Percentiles rank a stretch among this genome's conserved stretches.
phyloP scores from a whole-genome alignment of 306 rosid species.

The Corylus heterophylla region DNA sequence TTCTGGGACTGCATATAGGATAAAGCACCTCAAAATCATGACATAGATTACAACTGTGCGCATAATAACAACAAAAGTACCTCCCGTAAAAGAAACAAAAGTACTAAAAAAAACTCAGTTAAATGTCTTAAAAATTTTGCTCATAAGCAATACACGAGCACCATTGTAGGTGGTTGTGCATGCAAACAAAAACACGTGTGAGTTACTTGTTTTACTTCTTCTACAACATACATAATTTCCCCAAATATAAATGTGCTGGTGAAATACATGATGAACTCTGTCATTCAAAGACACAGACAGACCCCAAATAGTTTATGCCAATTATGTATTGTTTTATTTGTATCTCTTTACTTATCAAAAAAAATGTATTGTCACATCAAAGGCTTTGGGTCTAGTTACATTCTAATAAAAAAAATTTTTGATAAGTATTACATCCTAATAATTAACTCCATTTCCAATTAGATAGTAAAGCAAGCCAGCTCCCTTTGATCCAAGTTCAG shows the following conservation, averaged over 20 bases:
- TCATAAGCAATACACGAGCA: neutral
- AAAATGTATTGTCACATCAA: neutral
- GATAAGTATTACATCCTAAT: neutral
- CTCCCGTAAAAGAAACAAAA: neutral
- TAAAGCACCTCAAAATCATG: constrained; percentile 35
- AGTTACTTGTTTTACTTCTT: neutral
- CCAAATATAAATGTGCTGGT: neutral
- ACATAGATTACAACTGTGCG: neutral
- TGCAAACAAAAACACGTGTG: neutral
- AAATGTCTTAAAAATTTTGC: neutral
- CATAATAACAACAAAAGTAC: neutral
- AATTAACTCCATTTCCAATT: neutral
- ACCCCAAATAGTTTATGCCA: neutral
- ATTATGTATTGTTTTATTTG: neutral
- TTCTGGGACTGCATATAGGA: constrained; percentile 69
- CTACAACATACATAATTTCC: neutral
- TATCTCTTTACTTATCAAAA: no score
- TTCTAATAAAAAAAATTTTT: neutral
- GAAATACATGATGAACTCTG: neutral
- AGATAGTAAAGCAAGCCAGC: neutral
- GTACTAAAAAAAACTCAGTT: neutral
- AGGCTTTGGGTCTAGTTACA: neutral
- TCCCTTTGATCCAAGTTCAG: neutral
- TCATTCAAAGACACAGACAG: constrained; percentile 1
- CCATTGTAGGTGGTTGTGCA: neutral